Conservation (phyloP, 2,329 filamentous ascomycete species). For the Talaromyces sp. region DNA sequence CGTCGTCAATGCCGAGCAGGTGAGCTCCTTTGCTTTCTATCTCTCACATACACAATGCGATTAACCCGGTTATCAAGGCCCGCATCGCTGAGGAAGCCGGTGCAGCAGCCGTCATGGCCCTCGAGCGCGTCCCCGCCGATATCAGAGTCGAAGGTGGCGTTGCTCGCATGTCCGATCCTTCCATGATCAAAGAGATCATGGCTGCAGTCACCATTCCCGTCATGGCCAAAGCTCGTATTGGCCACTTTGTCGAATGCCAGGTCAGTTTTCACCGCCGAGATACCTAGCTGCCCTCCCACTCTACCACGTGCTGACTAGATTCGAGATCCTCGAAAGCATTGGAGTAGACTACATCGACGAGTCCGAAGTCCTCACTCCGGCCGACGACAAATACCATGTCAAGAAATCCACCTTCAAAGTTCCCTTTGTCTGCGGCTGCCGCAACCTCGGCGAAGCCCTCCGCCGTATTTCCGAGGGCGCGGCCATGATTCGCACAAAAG, state of each 20-base stretch:
- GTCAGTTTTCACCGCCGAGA: conserved; percentile 35
- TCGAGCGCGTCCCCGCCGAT: conserved; percentile 95
- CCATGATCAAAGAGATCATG: conserved; percentile 95
- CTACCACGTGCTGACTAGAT: too few species aligned
- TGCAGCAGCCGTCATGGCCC: conserved; percentile 94
- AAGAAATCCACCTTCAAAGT: conserved; percentile 78
- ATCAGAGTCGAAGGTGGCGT: conserved; percentile 91
- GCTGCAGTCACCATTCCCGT: conserved; percentile 92
- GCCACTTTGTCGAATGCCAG: conserved; percentile 96
- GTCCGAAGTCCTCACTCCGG: conserved; percentile 93
- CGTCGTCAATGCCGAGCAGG: conserved; percentile 84
- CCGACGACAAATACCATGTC: conserved; percentile 86
- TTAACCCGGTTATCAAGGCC: conserved; percentile 53
- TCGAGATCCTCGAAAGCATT: conserved; percentile 83
- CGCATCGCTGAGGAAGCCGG: conserved; percentile 97
- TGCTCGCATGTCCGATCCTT: conserved; percentile 92
- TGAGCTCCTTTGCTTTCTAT: conserved; percentile 29
- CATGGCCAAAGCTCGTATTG: conserved; percentile 98
- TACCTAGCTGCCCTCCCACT: too few species aligned
- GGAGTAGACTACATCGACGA: conserved; percentile 98
- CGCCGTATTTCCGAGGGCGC: conserved; percentile 88
- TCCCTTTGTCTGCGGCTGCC: conserved; percentile 95
- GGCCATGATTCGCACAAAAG: conserved; percentile 98
- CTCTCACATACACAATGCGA: background rate
- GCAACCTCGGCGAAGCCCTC: conserved; percentile 89